These are phyloP conservation scores for Aspergillus indologenus DNA, from an alignment of 495 filamentous ascomycete genomes.

Conservation along the genomic window DNA sequence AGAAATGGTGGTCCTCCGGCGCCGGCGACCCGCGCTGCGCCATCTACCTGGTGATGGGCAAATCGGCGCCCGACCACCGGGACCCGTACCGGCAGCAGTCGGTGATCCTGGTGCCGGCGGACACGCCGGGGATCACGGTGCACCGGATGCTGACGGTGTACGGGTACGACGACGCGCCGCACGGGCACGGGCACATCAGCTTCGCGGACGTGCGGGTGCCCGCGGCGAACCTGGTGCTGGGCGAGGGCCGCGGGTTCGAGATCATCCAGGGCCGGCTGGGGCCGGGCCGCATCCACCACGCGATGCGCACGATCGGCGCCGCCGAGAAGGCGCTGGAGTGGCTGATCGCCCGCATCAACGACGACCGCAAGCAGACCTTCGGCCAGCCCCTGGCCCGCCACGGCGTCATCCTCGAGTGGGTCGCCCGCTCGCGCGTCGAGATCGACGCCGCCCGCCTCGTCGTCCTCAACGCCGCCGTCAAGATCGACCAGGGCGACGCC, in stretches of 20 bases:
- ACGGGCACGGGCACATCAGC: constrained; percentile 85
- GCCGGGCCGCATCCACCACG: constrained; percentile 90
- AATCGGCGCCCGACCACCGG: constrained; percentile 66
- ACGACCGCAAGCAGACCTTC: constrained; percentile 81
- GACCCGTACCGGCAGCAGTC: constrained; percentile 85
- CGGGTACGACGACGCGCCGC: constrained; percentile 91
- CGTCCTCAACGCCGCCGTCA: constrained; percentile 85
- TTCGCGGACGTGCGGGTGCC: constrained; percentile 86
- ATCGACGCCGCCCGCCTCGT: constrained; percentile 84
- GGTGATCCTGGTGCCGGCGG: constrained; percentile 78
- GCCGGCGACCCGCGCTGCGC: constrained; percentile 88
- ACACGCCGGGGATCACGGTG: constrained; percentile 71
- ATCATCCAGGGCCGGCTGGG: constrained; percentile 93
- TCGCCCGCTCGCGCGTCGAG: constrained; percentile 83
- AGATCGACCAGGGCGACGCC: constrained; percentile 78
- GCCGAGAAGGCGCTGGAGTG: constrained; percentile 83
- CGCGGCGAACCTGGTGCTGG: constrained; percentile 72
- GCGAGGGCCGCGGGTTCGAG: constrained; percentile 90
- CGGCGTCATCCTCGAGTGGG: constrained; percentile 91
- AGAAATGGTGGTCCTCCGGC: constrained; percentile 97
- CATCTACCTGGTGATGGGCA: constrained; percentile 91
- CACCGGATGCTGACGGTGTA: constrained; percentile 86
- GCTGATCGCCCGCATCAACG: constrained; percentile 87
- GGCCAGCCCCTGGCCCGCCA: constrained; percentile 76
- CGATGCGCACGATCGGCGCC: constrained; percentile 85